These are phyloP conservation scores for Blastocrithidia nonstop DNA, from an alignment of 208 protist genomes.

Conservation along the genomic window DNA sequence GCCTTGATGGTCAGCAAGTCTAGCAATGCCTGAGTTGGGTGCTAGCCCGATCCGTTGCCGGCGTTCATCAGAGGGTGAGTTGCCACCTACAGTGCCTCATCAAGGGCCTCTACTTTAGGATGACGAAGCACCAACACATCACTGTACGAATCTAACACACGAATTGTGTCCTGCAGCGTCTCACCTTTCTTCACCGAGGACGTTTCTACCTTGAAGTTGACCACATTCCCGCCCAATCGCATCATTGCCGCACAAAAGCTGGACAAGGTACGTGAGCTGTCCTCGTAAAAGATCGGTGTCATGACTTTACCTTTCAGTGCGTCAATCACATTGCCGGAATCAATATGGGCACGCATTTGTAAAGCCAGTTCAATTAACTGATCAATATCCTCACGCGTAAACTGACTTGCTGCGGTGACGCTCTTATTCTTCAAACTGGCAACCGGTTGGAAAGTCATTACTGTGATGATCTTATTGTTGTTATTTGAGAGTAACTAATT, in stretches of 20 bases:
- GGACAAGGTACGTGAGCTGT: slow-evolving; percentile 58
- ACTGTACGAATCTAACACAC: slow-evolving; percentile 75
- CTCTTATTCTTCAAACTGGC: slow-evolving; percentile 46
- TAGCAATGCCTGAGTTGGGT: slow-evolving; percentile 96
- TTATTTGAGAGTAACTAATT: no score
- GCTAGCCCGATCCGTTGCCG: slow-evolving; percentile 95
- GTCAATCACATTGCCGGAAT: slow-evolving; percentile 30
- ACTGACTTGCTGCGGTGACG: slow-evolving; percentile 47
- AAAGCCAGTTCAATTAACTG: slow-evolving; percentile 37
- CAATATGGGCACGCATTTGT: slow-evolving; percentile 22
- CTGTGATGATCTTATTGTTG: slow-evolving; percentile 1
- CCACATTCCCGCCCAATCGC: slow-evolving; percentile 59
- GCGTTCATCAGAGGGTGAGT: slow-evolving; percentile 90
- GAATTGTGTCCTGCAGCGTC: slow-evolving; percentile 72
- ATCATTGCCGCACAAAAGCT: slow-evolving; percentile 78
- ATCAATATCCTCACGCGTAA: slow-evolving; percentile 51
- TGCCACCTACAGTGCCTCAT: slow-evolving; percentile 32
- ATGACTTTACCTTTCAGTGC: slow-evolving; percentile 57
- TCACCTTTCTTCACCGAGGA: slow-evolving; percentile 79
- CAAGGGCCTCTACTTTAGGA: slow-evolving; percentile 76
- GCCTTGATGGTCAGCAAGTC: slow-evolving; percentile 94
- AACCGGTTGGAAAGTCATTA: slow-evolving; percentile 24
- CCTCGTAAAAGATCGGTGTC: slow-evolving; percentile 79
- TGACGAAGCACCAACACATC: slow-evolving; percentile 95
- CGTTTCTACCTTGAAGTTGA: slow-evolving; percentile 68